Evolutionary conservation across 768 basidiomycete genomes (phyloP).

Genomic region (Kwoniella heveanensis): DNA sequence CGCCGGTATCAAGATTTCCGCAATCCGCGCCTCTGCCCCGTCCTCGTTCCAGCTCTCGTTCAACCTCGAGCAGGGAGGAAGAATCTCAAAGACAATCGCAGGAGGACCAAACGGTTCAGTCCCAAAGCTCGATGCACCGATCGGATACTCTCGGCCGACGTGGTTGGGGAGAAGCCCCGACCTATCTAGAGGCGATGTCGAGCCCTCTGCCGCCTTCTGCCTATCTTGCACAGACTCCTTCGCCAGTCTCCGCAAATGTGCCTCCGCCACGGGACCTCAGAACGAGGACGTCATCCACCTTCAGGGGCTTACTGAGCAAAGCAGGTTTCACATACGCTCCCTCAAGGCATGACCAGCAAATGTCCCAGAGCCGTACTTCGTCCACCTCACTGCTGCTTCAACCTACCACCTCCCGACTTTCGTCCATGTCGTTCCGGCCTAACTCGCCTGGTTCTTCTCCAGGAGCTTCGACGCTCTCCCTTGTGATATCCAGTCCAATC

Average conservation of each 20-base stretch:
- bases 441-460: slow-evolving; percentile 26
- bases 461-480: slow-evolving; percentile 36
- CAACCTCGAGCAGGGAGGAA: background rate
- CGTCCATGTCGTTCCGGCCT: slow-evolving; percentile 9
- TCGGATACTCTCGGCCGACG: slow-evolving; percentile 21
- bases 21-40: slow-evolving; percentile 5
- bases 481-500: slow-evolving; percentile 43
- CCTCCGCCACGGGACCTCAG: slow-evolving; percentile 27
- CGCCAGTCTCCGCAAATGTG: slow-evolving; percentile 1
- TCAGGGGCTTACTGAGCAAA: slow-evolving; percentile 36
- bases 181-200: slow-evolving; percentile 50
- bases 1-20: background rate
- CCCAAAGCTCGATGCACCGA: background rate
- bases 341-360: background rate
- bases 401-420: slow-evolving; percentile 35
- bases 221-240: background rate
- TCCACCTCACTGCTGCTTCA: slow-evolving; percentile 38
- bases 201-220: slow-evolving; percentile 13
- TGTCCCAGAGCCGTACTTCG: slow-evolving; percentile 10
- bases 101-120: background rate
- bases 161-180: slow-evolving; percentile 47
- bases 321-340: slow-evolving; percentile 23
- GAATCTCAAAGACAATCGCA: background rate
- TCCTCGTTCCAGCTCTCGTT: background rate
- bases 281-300: slow-evolving; percentile 35